Evolutionary conservation across 176 grass and related monocot genomes (phyloP).

Genomic region (Oryza brachyantha): DNA sequence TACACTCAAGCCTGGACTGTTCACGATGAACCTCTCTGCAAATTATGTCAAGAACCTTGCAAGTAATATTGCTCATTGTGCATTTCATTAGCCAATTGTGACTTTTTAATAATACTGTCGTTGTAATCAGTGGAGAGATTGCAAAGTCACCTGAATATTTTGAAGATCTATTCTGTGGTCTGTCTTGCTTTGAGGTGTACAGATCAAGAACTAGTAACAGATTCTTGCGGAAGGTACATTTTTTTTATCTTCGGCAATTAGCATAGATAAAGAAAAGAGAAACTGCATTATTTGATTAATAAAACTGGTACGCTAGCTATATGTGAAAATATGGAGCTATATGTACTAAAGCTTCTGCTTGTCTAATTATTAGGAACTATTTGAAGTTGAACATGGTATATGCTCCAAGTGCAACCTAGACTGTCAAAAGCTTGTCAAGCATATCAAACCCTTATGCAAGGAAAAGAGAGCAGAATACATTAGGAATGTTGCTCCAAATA

Average conservation of each 20-base stretch:
- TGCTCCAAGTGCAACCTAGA: conserved; percentile 82
- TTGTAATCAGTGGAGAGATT: conserved; percentile 59
- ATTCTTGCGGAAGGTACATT: conserved; percentile 64
- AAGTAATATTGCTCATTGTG: conserved; percentile 42
- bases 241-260: conserved; percentile 11
- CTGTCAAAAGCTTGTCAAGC: conserved; percentile 73
- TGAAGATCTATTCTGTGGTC: conserved; percentile 90
- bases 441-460: conserved; percentile 59
- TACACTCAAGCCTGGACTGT: conserved; percentile 80
- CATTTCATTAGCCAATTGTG: conserved; percentile 5
- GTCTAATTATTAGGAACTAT: conserved; percentile 58
- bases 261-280: neutral
- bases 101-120: conserved; percentile 6
- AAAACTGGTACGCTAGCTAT: neutral
- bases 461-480: conserved; percentile 62
- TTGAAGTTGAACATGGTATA: conserved; percentile 80
- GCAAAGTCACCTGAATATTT: conserved; percentile 97
- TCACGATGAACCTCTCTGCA: conserved; percentile 75
- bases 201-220: conserved; percentile 72
- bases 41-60: conserved; percentile 88
- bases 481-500: conserved; percentile 73
- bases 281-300: neutral
- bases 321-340: neutral
- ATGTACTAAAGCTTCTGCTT: conserved; percentile 25
- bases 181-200: conserved; percentile 75